Conservation (phyloP, 2,329 filamentous ascomycete species). For the Colletotrichum noveboracense region DNA sequence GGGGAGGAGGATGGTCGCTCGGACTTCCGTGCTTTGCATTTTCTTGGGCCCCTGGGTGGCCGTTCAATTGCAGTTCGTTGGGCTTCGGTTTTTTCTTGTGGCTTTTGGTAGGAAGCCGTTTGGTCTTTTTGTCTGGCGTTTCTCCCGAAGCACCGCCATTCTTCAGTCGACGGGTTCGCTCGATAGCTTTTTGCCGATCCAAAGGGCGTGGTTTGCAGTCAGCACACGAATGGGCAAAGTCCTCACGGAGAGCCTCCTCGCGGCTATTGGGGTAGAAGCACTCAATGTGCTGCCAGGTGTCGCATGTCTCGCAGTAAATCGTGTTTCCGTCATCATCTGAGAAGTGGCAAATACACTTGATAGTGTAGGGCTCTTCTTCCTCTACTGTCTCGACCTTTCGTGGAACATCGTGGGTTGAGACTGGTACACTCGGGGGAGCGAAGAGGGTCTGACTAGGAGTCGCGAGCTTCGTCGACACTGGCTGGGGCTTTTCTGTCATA, state of each 20-base stretch:
- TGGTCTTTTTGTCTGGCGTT: conserved; percentile 70
- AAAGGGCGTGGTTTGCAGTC: conserved; percentile 83
- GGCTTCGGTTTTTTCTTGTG: conserved; percentile 91
- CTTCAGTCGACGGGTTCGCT: conserved; percentile 68
- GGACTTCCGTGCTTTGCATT: conserved; percentile 52
- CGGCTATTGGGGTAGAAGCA: conserved; percentile 87
- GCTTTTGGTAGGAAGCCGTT: conserved; percentile 78
- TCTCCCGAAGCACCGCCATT: conserved; percentile 50
- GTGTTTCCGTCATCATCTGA: conserved; percentile 96
- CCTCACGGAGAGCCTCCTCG: conserved; percentile 72
- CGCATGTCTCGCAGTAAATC: conserved; percentile 93
- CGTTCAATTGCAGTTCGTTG: conserved; percentile 69
- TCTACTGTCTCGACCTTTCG: conserved; percentile 60
- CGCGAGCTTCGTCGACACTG: conserved; percentile 60
- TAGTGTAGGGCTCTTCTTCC: conserved; percentile 86
- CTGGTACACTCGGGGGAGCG: conserved; percentile 44
- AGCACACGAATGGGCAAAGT: conserved; percentile 83
- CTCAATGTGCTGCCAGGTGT: conserved; percentile 97
- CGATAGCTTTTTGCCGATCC: conserved; percentile 76
- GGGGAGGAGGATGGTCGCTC: conserved; percentile 57
- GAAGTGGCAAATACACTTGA: conserved; percentile 97
- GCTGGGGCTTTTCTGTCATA: conserved; percentile 66
- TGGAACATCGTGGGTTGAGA: conserved; percentile 44
- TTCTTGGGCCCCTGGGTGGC: conserved; percentile 65
- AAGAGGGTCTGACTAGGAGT: conserved; percentile 56